phyloP scores from a whole-genome alignment of 1,139 yeast species.

The Blastobotrys proliferans region DNA sequence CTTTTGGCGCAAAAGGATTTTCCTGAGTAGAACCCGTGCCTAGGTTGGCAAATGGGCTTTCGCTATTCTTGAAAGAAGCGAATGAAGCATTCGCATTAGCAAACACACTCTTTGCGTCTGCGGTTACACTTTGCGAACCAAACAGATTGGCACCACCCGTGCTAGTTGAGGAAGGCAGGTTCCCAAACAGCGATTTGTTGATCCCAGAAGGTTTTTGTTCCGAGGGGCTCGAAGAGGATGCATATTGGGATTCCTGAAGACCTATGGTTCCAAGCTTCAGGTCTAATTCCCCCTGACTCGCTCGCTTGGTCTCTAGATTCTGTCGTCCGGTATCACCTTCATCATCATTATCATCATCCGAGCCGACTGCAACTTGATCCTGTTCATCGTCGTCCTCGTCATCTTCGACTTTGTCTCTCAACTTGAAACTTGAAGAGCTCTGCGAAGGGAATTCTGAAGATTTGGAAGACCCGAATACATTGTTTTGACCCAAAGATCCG shows the following conservation, averaged over 20 bases:
- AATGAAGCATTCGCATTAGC: not conserved
- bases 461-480: not conserved
- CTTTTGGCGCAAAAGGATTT: not conserved
- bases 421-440: not conserved
- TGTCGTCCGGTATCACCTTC: not conserved
- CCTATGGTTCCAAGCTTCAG: no score
- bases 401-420: not conserved
- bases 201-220: no score
- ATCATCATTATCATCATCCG: constrained; percentile 3
- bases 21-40: not conserved
- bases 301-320: constrained; percentile 1
- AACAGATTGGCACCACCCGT: no score
- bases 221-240: no score
- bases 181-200: no score
- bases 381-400: not conserved
- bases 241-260: no score
- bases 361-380: no score
- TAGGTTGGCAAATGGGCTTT: constrained; percentile 7
- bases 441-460: not conserved
- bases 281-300: not conserved
- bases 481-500: not conserved
- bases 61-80: not conserved
- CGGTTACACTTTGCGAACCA: no score
- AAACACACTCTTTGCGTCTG: no score
- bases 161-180: no score